phyloP scores from a whole-genome alignment of 2,329 filamentous ascomycete species.

The Diaporthe citri region DNA sequence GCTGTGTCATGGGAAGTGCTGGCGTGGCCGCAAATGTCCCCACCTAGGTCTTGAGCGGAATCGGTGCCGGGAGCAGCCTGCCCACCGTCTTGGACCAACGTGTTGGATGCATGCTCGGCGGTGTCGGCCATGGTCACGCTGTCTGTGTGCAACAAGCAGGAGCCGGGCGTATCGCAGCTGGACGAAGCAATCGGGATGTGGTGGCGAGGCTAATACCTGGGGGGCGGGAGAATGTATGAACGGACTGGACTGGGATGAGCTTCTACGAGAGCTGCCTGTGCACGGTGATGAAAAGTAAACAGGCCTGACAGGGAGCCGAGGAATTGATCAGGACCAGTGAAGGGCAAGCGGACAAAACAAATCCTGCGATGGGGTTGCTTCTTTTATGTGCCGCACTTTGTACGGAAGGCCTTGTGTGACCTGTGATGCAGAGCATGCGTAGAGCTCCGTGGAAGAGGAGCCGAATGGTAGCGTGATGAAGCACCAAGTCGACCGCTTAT shows the following conservation, averaged over 20 bases:
- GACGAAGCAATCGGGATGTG: neutral
- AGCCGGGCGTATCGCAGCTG: neutral
- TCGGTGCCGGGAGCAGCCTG: conserved; percentile 59
- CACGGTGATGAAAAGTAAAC: neutral
- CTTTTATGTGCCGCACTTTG: conserved; percentile 14
- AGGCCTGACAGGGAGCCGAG: neutral
- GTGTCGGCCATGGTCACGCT: conserved; percentile 51
- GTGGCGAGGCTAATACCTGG: conserved; percentile 15
- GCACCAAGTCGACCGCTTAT: conserved; percentile 1
- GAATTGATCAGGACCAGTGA: neutral
- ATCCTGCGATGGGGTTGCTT: conserved; percentile 41
- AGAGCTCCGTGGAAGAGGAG: conserved; percentile 7
- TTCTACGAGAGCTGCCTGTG: neutral
- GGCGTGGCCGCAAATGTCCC: conserved; percentile 42
- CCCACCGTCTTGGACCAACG: conserved; percentile 52
- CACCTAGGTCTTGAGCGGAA: conserved; percentile 80
- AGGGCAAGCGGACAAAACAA: conserved; percentile 39
- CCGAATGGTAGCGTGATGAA: conserved; percentile 8
- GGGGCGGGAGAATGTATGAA: neutral
- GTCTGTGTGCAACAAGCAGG: neutral
- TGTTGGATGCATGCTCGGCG: conserved; percentile 59
- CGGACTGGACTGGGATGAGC: neutral
- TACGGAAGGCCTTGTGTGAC: conserved; percentile 4
- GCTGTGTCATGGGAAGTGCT: conserved; percentile 19
- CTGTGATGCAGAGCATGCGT: conserved; percentile 21